phyloP scores from a whole-genome alignment of 331 rosid genomes.

The Spiraea crenata region DNA sequence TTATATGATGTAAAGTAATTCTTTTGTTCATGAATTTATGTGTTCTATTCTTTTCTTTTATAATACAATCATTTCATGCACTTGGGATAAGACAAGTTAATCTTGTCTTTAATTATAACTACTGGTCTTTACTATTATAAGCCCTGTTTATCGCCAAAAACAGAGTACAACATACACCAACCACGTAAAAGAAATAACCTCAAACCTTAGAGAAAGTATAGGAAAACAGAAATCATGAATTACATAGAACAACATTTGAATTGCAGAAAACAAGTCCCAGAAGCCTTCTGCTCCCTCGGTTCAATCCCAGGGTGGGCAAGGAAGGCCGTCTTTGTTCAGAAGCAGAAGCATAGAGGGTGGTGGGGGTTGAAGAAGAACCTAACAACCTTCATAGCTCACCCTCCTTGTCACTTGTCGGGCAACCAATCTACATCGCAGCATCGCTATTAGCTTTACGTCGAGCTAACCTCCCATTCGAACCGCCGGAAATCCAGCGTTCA shows the following conservation, averaged over 20 bases:
- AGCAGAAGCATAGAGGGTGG: constrained; percentile 9
- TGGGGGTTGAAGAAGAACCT: constrained; percentile 10
- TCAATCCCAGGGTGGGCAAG: not conserved
- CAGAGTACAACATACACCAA: not conserved
- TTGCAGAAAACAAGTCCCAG: constrained; percentile 5
- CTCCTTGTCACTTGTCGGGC: not conserved
- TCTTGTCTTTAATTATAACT: no score
- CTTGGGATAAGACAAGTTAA: not conserved
- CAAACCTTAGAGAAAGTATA: not conserved
- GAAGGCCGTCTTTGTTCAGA: constrained; percentile 8
- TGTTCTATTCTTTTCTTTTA: constrained; percentile 4
- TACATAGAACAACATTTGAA: not conserved
- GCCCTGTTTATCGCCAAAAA: not conserved
- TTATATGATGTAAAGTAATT: constrained; percentile 5
- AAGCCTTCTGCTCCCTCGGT: constrained; percentile 2
- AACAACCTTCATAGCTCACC: not conserved
- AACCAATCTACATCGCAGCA: not conserved
- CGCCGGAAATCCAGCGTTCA: constrained; percentile 2
- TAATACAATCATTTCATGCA: not conserved
- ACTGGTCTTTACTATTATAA: not conserved
- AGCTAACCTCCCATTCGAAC: not conserved
- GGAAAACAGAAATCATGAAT: not conserved
- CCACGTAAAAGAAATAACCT: not conserved
- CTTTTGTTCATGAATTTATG: not conserved
- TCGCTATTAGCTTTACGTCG: not conserved